Evolutionary conservation across 2,329 filamentous ascomycete species (phyloP).

Genomic region (Penicillium sp.): DNA sequence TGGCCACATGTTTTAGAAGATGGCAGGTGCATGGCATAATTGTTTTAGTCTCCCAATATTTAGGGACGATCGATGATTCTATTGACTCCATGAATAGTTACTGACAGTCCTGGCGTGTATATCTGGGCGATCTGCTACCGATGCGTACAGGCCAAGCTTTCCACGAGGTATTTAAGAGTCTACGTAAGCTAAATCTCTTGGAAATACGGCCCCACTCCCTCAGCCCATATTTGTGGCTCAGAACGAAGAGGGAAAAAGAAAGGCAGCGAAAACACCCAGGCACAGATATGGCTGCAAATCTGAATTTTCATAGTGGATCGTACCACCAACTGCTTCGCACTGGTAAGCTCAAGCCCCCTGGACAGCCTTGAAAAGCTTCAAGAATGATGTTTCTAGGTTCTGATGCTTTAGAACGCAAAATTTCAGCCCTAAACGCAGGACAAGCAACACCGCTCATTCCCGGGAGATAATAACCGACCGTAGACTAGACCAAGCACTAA

Average conservation of each 20-base stretch:
- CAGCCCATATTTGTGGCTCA: background rate
- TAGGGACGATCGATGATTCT: background rate
- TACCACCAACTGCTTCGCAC: background rate
- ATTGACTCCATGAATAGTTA: background rate
- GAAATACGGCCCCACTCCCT: background rate
- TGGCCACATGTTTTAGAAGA: background rate
- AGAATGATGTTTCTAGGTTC: background rate
- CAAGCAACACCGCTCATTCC: background rate
- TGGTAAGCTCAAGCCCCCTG: background rate
- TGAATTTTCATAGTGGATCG: background rate
- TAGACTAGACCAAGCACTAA: background rate
- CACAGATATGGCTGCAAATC: too few species aligned
- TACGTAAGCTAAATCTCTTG: background rate
- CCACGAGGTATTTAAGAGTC: background rate
- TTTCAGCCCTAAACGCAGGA: background rate
- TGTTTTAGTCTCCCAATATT: background rate
- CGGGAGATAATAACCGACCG: background rate
- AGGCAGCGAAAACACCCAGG: background rate
- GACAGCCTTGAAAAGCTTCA: background rate
- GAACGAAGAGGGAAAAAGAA: background rate
- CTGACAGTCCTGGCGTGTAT: background rate
- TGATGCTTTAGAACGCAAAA: background rate
- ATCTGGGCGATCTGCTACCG: background rate
- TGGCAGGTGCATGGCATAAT: background rate
- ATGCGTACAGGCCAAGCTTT: background rate